Conservation (phyloP, 306 rosid genomes). For the Trichosanthes cucumerina region DNA sequence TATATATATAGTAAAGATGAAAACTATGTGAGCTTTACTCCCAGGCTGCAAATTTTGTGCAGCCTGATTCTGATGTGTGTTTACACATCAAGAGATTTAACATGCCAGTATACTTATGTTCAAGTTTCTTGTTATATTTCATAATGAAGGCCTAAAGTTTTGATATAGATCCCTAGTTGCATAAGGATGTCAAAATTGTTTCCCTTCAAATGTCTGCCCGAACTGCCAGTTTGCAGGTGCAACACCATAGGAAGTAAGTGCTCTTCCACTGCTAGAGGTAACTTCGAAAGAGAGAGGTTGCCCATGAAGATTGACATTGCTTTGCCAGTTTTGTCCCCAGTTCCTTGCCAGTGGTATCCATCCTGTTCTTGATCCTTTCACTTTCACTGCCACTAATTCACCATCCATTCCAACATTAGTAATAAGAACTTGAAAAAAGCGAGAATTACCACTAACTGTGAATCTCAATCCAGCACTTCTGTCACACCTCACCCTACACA, state of each 20-base stretch:
- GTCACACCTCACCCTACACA: conserved; percentile 73
- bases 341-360: conserved; percentile 94
- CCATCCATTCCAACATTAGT: conserved; percentile 84
- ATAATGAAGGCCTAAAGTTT: neutral
- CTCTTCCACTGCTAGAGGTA: conserved; percentile 62
- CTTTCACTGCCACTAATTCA: conserved; percentile 78
- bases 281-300: conserved; percentile 96
- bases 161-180: neutral
- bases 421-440: conserved; percentile 65
- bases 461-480: conserved; percentile 75
- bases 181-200: conserved; percentile 37
- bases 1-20: neutral
- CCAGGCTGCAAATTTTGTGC: neutral
- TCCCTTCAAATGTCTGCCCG: conserved; percentile 87
- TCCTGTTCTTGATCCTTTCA: conserved; percentile 91
- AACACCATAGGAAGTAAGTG: conserved; percentile 70
- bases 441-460: conserved; percentile 60
- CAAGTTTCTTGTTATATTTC: neutral
- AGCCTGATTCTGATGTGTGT: neutral
- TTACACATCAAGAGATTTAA: neutral
- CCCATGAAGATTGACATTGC: conserved; percentile 59
- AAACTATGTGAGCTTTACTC: neutral
- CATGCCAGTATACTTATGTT: neutral
- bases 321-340: conserved; percentile 91
- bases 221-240: conserved; percentile 73